These are phyloP conservation scores for Wallacemonas rigidus DNA, from an alignment of 208 protist genomes.

Conservation along the genomic window DNA sequence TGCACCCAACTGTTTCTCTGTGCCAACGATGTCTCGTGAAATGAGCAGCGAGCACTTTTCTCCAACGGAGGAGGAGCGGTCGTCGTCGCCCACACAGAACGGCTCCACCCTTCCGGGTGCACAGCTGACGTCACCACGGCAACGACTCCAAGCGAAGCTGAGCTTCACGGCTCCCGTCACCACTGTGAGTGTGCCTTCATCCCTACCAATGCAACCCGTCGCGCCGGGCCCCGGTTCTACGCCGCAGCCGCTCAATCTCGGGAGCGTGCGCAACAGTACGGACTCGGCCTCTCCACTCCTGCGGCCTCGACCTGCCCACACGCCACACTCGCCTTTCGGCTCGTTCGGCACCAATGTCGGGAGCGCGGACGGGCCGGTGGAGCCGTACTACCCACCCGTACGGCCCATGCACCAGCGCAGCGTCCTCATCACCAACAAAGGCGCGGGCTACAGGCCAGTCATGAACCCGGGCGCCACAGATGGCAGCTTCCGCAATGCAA, in stretches of 20 bases:
- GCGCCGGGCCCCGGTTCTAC: background rate
- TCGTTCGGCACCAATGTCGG: background rate
- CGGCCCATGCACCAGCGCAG: constrained; percentile 24
- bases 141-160: background rate
- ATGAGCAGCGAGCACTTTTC: background rate
- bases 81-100: background rate
- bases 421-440: constrained; percentile 30
- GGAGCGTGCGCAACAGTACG: background rate
- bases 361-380: background rate
- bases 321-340: constrained; percentile 6
- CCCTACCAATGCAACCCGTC: background rate
- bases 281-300: background rate
- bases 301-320: background rate
- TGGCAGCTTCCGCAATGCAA: background rate
- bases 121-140: background rate
- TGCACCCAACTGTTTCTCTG: no score
- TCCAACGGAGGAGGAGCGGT: background rate
- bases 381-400: constrained; percentile 2
- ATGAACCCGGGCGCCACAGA: background rate
- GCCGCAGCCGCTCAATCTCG: constrained; percentile 6
- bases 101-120: background rate
- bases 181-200: background rate
- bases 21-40: no score
- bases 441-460: constrained; percentile 27
- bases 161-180: background rate